Evolutionary conservation across 2,329 filamentous ascomycete species (phyloP), one percentile per base, ranked within the genome.

Genomic region (Colletotrichum cereale): DNA sequence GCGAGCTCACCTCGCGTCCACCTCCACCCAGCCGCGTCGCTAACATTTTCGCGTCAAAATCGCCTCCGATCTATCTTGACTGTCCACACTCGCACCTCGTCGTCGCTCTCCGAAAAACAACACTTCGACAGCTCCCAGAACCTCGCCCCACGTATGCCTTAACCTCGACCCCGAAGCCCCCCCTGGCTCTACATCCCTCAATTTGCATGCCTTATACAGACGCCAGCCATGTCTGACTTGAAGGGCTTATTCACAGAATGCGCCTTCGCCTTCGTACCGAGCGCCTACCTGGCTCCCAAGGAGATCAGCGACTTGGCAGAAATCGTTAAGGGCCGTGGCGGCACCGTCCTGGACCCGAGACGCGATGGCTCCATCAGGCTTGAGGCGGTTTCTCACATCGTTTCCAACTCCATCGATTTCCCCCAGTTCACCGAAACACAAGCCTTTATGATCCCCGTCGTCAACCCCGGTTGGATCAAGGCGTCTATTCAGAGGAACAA

Each of bases 401-500:
- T 90, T 60, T 85, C 95, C 67, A 90, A 91, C 70, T 96, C 93
- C 1, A 93, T 94, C 81, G 95, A 99, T 80, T 99, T 99, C 76
- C 91, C 93, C n/a, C 90, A 96, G 77, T 98, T 96, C 79, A 86
- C 89, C 72, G 87, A 89, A 73, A 91, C 94, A 1, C 87, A 92
- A 74, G 92, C 94, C 58, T 85, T 89, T 74, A 92, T 97, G 87
- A 91, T 96, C 61, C 92, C 94, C 14, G 93, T 98, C 1, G 91
- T 98, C 36, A 95, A 91, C 74, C 90, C 93, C 4, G 85, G 88
- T 67, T 99, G 96, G 96, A 88, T 98, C 57, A 86, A 89, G 4
- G 86, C 86, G 31, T 96, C 93, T 5, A 80, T 97, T 2, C 80
- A 86, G 29, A 92, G 91, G 76, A 86, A 86, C 68, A 95, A 92